Evolutionary conservation across 768 basidiomycete species (phyloP).

Genomic region (Naganishia vaughanmartiniae): DNA sequence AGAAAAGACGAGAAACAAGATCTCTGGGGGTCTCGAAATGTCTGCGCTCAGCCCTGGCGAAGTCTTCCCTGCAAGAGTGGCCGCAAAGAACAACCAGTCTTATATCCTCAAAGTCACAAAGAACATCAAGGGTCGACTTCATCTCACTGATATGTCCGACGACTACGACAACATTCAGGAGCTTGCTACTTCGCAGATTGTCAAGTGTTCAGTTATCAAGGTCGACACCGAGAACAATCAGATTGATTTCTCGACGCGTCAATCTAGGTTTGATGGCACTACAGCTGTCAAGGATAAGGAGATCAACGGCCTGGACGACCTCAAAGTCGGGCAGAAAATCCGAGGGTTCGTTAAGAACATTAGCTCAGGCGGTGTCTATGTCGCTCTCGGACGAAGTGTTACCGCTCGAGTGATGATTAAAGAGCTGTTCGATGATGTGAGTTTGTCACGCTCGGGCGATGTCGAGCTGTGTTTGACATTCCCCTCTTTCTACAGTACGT

Average conservation of each 20-base stretch:
- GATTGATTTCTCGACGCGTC: slow-evolving; percentile 75
- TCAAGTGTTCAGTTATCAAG: slow-evolving; percentile 69
- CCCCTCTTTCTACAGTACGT: slow-evolving; percentile 62
- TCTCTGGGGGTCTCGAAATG: slow-evolving; percentile 46
- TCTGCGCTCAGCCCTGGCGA: slow-evolving; percentile 68
- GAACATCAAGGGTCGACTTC: slow-evolving; percentile 70
- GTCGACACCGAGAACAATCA: slow-evolving; percentile 68
- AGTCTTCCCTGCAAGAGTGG: slow-evolving; percentile 74
- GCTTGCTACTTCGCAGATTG: slow-evolving; percentile 56
- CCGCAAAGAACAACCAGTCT: slow-evolving; percentile 68
- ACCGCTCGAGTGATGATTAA: slow-evolving; percentile 90
- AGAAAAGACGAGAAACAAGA: slow-evolving; percentile 36
- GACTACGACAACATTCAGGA: slow-evolving; percentile 62
- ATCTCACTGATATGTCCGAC: slow-evolving; percentile 78
- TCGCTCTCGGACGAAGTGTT: slow-evolving; percentile 74
- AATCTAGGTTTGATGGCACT: slow-evolving; percentile 60
- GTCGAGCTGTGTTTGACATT: slow-evolving; percentile 32
- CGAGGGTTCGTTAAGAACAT: slow-evolving; percentile 88
- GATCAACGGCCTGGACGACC: slow-evolving; percentile 61
- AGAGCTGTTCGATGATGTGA: slow-evolving; percentile 78
- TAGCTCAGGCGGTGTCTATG: slow-evolving; percentile 78
- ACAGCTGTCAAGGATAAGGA: slow-evolving; percentile 66
- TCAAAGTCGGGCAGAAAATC: slow-evolving; percentile 71
- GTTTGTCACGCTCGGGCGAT: neutral
- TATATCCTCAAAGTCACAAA: slow-evolving; percentile 72